Base-by-base conservation (phyloP, 75 land plant genomes). In the Sequoiadendron giganteum region DNA sequence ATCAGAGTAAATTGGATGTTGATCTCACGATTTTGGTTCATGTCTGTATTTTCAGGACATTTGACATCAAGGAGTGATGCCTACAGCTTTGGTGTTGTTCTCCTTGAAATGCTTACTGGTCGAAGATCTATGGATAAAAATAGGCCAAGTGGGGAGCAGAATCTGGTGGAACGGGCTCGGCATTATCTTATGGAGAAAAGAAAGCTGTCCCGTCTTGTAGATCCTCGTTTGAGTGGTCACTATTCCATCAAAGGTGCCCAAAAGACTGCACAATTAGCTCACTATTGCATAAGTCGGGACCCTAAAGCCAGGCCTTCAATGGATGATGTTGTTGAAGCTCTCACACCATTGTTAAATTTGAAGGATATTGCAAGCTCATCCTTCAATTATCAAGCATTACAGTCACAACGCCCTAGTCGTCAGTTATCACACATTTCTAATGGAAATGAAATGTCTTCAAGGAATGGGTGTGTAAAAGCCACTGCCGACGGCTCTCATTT, bases 11-110 rank as follows among this genome's bases (percentile, higher is more conserved):
- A 73, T 73, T 73, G 76, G 76, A 73, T 73, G 76, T 9, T 73
- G 36, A 73, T 73, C 36, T 73, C 76, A 73, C 32, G 10, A 73
- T 73, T 32, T n/a, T 73, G 36, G 36, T 73, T 73, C 5, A 28
- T 73, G 3, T 73, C 3, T 73, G 3, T 30, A 7, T 73, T 73
- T 88, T 14, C 90, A 88, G 93, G 93, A 19, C 93, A 92, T 86
- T 85, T 92, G 86, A 92, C 93, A 32, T 85, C 93, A 19, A 92
- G 84, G 86, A 92, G 93, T 82, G 93, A 92, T 72, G 93, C 90
- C 30, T 92, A 91, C 42, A 92, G 92, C 85, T 92, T 92, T 36
- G 93, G 92, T 18, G 93, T 90, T 55, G 93, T 92, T 21, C 89
- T 92, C 16, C 90, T 92, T 30, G 93, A 92, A 77, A 86, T 92